Conservation (phyloP, 2,329 filamentous ascomycete genomes). For the Fonsecaea pugnacius region DNA sequence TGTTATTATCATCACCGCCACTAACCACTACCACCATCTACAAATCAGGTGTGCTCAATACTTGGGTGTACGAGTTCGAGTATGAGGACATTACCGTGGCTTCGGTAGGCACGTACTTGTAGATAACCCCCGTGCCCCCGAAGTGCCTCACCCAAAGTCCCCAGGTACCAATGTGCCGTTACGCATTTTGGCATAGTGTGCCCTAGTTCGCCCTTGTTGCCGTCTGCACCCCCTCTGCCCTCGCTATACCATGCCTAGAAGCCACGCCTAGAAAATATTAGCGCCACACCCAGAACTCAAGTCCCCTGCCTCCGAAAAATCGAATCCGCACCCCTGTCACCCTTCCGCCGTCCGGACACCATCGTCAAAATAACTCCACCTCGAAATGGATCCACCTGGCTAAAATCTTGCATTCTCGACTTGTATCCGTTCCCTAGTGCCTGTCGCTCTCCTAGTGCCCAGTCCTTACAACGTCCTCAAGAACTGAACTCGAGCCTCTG, state of each 20-base stretch:
- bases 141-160: not conserved
- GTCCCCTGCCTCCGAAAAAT: not conserved
- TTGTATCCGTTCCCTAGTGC: conserved; percentile 3
- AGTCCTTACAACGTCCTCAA: conserved; percentile 8
- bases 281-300: conserved; percentile 1
- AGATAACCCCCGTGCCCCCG: not conserved
- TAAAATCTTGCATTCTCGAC: conserved; percentile 21
- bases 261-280: not conserved
- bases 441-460: not conserved
- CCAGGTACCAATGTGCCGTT: not conserved
- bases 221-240: not conserved
- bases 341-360: conserved; percentile 9
- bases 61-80: too few relatives aligned
- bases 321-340: conserved; percentile 4
- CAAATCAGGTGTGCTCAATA: too few relatives aligned
- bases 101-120: not conserved
- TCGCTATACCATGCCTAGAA: not conserved
- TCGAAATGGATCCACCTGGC: conserved; percentile 7
- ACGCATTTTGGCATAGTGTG: not conserved
- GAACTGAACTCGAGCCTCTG: conserved; percentile 15
- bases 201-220: not conserved
- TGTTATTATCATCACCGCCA: too few relatives aligned
- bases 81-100: too few relatives aligned
- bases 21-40: too few relatives aligned
- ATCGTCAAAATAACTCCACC: conserved; percentile 12